Base-by-base conservation (phyloP, 1,139 yeast species). In the Blastobotrys ciferrii region DNA sequence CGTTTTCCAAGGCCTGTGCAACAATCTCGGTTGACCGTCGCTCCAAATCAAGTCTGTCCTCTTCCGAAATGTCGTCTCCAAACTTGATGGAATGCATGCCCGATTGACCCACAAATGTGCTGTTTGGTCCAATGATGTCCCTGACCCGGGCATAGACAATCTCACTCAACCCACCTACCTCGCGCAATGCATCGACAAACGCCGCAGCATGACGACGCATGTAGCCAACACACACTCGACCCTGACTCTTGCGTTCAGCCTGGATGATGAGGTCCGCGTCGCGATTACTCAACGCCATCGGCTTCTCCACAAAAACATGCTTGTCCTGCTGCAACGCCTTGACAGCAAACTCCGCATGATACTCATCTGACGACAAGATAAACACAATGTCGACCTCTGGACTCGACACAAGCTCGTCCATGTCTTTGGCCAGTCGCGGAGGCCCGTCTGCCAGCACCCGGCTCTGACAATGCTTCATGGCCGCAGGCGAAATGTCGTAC, bases 131-230 rank as follows among this genome's bases (percentile, higher is more conserved):
- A 23, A 46, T 43, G 15, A 46, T 46, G 19, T 46, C 49, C 23
- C 49, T 7, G 7, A 46, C 47, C 12, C 49, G 25, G 15, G 47
- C 49, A 43, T 46, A 43, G 12, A 31, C 28, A 35, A 46, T 46
- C 42, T 42, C 23, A 9, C 41, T 43, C 18, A 39, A 19, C 3
- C 46, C 49, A n/a, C 43, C 47, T n/a, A 46, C 36, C 32, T 43
- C 47, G 14, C 19, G 13, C 28, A 46, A n/a, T 13, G 49, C 49
- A 30, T 46, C 49, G 15, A 32, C 17, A 32, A 46, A 46, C 12
- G 49, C 46, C 4, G 46, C 36, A 9, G 49, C 49, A 25, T 42
- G 41, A 5, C 47, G 46, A 12, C 49, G 14, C 49, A 46, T 46
- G 31, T 46, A 43, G n/a, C 49, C 49, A 14, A 46, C 49, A 13